Evolutionary conservation across 139 green algal species (phyloP).

Genomic region (Chlorella ohadii): DNA sequence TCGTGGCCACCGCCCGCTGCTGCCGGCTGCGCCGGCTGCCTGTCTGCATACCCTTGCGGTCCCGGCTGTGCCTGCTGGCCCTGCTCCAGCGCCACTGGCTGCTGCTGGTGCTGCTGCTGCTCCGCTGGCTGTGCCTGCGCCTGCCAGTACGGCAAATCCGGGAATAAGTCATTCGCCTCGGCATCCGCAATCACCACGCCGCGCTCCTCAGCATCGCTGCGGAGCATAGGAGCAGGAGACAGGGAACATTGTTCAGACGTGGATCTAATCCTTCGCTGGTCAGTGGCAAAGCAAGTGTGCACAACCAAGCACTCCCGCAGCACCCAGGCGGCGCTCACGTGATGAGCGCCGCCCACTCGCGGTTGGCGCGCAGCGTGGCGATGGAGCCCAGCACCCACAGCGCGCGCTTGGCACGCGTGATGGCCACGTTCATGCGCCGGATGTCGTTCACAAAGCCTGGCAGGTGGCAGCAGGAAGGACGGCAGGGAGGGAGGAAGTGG

Average conservation of each 20-base stretch:
- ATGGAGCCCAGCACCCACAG: constrained; percentile 84
- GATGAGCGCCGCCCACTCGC: constrained; percentile 71
- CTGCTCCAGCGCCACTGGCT: background rate
- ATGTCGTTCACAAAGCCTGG: constrained; percentile 87
- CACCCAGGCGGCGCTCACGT: background rate
- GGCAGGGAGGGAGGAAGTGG: background rate
- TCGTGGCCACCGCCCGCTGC: background rate
- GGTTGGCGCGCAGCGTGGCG: constrained; percentile 60
- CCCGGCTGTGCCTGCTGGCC: background rate
- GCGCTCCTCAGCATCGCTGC: constrained; percentile 51
- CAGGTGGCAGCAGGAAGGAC: constrained; percentile 32
- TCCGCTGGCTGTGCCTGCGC: constrained; percentile 32
- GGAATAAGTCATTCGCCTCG: constrained; percentile 55
- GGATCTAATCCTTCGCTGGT: too few relatives aligned
- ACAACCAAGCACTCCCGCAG: too few relatives aligned
- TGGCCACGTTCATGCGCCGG: constrained; percentile 89
- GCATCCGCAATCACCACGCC: constrained; percentile 68
- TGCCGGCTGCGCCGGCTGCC: background rate
- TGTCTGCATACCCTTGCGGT: background rate
- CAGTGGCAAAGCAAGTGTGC: too few relatives aligned
- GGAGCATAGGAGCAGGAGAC: background rate
- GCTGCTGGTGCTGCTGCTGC: constrained; percentile 30
- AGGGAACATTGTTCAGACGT: too few relatives aligned
- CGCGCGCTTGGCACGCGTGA: constrained; percentile 80
- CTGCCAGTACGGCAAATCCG: constrained; percentile 41